These are phyloP conservation scores for Fibroporia radiculosa DNA, from an alignment of 768 basidiomycete species.

Conservation along the genomic window DNA sequence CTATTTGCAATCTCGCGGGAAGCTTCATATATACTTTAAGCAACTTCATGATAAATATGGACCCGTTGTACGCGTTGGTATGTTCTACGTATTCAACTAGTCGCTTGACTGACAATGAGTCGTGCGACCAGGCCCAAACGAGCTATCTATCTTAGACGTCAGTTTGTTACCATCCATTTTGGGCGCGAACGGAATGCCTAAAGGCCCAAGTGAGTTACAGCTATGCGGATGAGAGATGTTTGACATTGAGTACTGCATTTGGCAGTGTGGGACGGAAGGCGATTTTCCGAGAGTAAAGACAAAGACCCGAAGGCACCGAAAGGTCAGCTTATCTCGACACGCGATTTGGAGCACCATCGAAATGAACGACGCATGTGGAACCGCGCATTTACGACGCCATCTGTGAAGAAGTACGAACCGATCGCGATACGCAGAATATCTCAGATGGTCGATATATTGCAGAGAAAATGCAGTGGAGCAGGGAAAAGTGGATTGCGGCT, in stretches of 20 bases:
- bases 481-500: not conserved
- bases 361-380: constrained; percentile 36
- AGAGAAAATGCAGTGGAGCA: not conserved
- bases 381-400: constrained; percentile 31
- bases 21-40: constrained; percentile 15
- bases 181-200: constrained; percentile 1
- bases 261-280: constrained; percentile 13
- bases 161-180: not conserved
- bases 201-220: constrained; percentile 4
- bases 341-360: constrained; percentile 30
- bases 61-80: constrained; percentile 18
- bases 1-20: constrained; percentile 12
- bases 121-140: constrained; percentile 8
- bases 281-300: not conserved
- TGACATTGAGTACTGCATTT: constrained; percentile 22
- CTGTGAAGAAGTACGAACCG: constrained; percentile 37
- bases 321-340: constrained; percentile 22
- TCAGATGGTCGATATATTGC: constrained; percentile 12
- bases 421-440: constrained; percentile 25
- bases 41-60: constrained; percentile 17
- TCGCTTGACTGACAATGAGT: not conserved
- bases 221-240: not conserved
- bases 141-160: constrained; percentile 9
- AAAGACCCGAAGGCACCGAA: not conserved
- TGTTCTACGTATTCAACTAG: not conserved